These are phyloP conservation scores for Fusarium nematophilum DNA, from an alignment of 2,329 filamentous ascomycete species.

Conservation along the genomic window DNA sequence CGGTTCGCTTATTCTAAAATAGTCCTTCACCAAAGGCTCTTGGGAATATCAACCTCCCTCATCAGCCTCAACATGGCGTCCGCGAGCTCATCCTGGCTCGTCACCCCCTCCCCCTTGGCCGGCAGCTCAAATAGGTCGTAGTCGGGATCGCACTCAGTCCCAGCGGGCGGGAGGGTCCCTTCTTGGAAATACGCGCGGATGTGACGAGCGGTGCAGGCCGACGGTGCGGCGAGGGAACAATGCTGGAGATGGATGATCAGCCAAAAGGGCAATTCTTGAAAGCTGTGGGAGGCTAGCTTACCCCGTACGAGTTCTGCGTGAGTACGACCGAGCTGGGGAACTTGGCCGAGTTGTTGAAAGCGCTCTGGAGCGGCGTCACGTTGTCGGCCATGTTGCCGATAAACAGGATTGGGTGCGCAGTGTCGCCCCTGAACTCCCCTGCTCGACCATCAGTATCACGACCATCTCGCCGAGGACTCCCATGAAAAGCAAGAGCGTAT, in stretches of 20 bases:
- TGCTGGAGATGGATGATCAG: conserved; percentile 53
- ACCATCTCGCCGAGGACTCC: too few species aligned
- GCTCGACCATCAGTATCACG: conserved; percentile 2
- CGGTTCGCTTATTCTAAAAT: too few species aligned
- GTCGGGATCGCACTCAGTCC: conserved; percentile 60
- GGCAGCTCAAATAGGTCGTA: conserved; percentile 54
- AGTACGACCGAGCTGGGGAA: conserved; percentile 60
- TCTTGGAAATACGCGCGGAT: conserved; percentile 59
- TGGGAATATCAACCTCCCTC: conserved; percentile 33
- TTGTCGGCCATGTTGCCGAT: conserved; percentile 59
- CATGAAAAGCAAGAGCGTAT: not conserved
- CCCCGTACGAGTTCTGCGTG: conserved; percentile 63
- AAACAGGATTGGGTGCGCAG: conserved; percentile 58
- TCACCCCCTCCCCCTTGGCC: conserved; percentile 10
- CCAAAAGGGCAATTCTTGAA: too few species aligned
- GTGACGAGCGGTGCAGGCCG: conserved; percentile 55
- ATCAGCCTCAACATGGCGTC: conserved; percentile 26
- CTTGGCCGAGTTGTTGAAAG: conserved; percentile 55
- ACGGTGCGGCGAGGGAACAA: conserved; percentile 59
- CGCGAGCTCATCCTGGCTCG: conserved; percentile 32
- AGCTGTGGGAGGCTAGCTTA: conserved; percentile 42
- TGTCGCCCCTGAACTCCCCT: conserved; percentile 50
- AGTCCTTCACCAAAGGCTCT: conserved; percentile 5
- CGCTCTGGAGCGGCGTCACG: conserved; percentile 59
- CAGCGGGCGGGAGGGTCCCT: conserved; percentile 56